Conservation (phyloP, 2,329 filamentous ascomycete species). For the Rutstroemia sp. region DNA sequence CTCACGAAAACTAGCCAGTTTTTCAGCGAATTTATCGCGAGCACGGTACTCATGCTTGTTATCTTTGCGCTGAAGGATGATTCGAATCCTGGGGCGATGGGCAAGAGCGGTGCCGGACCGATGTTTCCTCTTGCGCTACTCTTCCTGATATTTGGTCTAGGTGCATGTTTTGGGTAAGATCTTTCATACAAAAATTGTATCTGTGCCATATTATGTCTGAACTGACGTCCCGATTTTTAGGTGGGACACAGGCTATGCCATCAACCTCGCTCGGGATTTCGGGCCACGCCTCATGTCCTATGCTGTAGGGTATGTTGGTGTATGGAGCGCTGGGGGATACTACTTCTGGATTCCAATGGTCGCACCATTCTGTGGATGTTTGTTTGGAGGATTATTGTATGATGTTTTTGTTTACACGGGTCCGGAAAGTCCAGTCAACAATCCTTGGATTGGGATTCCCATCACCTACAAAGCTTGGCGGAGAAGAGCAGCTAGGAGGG, state of each 20-base stretch:
- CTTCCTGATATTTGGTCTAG: slow-evolving; percentile 68
- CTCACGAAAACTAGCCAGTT: slow-evolving; percentile 61
- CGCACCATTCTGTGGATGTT: slow-evolving; percentile 57
- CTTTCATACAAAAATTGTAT: not conserved
- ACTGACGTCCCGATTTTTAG: slow-evolving; percentile 25
- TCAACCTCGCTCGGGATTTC: slow-evolving; percentile 67
- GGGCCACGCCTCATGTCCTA: slow-evolving; percentile 60
- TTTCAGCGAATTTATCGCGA: slow-evolving; percentile 65
- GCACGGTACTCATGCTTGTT: slow-evolving; percentile 60
- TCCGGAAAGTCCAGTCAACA: slow-evolving; percentile 59
- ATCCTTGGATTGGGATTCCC: slow-evolving; percentile 51
- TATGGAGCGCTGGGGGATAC: slow-evolving; percentile 50
- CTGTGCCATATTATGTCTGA: not conserved
- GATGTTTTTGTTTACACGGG: slow-evolving; percentile 64
- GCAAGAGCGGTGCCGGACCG: slow-evolving; percentile 30
- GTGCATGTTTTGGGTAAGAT: slow-evolving; percentile 52
- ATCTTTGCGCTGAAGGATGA: slow-evolving; percentile 59
- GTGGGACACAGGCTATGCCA: slow-evolving; percentile 71
- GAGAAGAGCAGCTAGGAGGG: slow-evolving; percentile 8
- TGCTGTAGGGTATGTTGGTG: slow-evolving; percentile 66
- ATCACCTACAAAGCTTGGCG: slow-evolving; percentile 4
- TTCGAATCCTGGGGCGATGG: slow-evolving; percentile 32
- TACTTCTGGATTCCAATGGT: slow-evolving; percentile 76
- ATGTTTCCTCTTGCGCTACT: slow-evolving; percentile 56
- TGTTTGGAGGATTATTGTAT: slow-evolving; percentile 59